phyloP scores from a whole-genome alignment of 257 asterid species.

The Jacaranda mimosifolia region DNA sequence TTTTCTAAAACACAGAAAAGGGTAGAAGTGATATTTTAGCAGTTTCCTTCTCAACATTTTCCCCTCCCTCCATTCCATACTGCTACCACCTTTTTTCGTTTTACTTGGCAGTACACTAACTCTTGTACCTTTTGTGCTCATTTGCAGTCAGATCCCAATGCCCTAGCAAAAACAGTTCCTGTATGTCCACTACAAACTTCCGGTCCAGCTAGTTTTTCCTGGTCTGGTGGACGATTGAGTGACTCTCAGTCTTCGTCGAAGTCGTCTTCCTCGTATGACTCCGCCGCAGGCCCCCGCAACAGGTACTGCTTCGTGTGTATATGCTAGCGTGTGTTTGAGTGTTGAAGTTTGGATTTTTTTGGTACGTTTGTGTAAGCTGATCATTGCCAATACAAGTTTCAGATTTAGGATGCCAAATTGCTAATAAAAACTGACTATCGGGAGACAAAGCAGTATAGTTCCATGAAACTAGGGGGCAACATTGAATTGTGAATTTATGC shows the following conservation, averaged over 20 bases:
- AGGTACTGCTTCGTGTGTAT: neutral
- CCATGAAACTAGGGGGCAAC: too few relatives aligned
- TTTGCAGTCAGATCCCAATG: neutral
- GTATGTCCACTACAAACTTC: neutral
- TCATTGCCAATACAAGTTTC: neutral
- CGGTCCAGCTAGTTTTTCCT: neutral
- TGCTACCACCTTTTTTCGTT: neutral
- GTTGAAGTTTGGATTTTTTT: neutral
- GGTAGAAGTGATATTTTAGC: too few relatives aligned
- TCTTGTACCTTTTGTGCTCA: too few relatives aligned
- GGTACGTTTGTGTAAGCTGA: neutral
- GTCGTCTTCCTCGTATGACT: neutral
- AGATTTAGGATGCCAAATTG: too few relatives aligned
- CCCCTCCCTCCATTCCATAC: too few relatives aligned
- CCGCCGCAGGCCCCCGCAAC: neutral
- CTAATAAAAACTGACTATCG: neutral
- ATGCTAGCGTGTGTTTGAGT: neutral
- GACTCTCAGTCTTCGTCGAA: neutral
- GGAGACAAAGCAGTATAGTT: too few relatives aligned
- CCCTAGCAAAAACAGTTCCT: neutral
- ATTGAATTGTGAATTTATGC: neutral
- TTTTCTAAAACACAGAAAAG: too few relatives aligned
- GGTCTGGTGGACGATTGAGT: neutral
- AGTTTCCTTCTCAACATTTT: too few relatives aligned
- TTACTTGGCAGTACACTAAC: neutral